These are phyloP conservation scores for Nicotiana rustica DNA, from an alignment of 305 asterid genomes.

Conservation along the genomic window DNA sequence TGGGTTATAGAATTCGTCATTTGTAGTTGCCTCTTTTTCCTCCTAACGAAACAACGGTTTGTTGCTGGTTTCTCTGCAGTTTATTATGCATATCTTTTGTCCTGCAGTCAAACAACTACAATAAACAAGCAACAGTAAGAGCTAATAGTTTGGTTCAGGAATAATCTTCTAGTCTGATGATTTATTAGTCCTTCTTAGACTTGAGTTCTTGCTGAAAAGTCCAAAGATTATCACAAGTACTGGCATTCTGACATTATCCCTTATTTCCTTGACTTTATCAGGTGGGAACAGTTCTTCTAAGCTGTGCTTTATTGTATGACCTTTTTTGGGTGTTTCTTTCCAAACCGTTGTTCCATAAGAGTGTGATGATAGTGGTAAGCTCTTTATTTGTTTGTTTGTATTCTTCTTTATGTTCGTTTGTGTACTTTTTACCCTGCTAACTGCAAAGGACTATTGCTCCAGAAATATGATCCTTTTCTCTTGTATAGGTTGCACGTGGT, in stretches of 20 bases:
- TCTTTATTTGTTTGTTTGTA: conserved; percentile 22
- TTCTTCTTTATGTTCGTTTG: conserved; percentile 14
- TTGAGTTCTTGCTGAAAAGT: conserved; percentile 24
- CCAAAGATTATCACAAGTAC: conserved; percentile 24
- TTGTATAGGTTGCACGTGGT: conserved; percentile 88
- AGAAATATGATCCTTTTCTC: conserved; percentile 23
- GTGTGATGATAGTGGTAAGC: conserved; percentile 97
- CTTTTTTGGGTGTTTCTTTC: conserved; percentile 95
- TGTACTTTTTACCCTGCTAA: not conserved
- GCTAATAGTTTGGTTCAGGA: conserved; percentile 27
- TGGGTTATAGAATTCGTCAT: conserved; percentile 22
- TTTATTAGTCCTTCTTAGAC: conserved; percentile 25
- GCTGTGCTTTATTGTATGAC: conserved; percentile 91
- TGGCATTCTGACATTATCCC: conserved; percentile 24
- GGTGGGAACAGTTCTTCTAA: conserved; percentile 95
- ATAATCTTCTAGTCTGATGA: conserved; percentile 1
- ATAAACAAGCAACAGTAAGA: conserved; percentile 5
- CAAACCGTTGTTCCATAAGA: conserved; percentile 85
- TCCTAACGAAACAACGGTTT: not conserved
- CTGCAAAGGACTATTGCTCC: not conserved
- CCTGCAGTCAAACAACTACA: conserved; percentile 8
- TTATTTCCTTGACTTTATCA: conserved; percentile 47
- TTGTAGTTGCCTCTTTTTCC: not conserved
- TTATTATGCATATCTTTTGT: not conserved
- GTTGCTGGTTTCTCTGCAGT: conserved; percentile 19